Percentiles rank a stretch among this genome's conserved stretches.
Conservation (phyloP, 2,329 filamentous ascomycete genomes). For the Colletotrichum destructivum region DNA sequence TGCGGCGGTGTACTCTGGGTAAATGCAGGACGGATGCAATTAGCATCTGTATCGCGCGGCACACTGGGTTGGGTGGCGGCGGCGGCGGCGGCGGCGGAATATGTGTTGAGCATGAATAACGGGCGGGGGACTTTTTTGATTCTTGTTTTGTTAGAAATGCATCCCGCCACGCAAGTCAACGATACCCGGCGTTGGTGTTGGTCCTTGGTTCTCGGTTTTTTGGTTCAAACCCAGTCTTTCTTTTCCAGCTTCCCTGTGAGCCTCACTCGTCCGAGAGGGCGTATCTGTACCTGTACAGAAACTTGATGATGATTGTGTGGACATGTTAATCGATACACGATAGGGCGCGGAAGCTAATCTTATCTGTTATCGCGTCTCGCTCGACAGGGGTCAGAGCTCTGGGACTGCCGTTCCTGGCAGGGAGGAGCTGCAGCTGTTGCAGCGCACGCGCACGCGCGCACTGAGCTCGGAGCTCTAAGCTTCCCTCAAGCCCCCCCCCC, state of each 20-base stretch:
- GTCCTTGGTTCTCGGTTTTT: neutral
- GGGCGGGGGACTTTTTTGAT: neutral
- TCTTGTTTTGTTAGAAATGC: slow-evolving; percentile 21
- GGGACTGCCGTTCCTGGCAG: no score
- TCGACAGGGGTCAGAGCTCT: no score
- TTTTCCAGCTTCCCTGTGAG: no score
- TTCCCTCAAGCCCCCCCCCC: neutral
- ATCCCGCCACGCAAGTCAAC: slow-evolving; percentile 16
- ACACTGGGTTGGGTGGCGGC: neutral
- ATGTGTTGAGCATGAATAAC: neutral
- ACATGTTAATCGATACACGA: no score
- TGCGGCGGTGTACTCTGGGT: slow-evolving; percentile 31
- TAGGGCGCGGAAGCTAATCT: no score
- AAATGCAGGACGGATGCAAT: neutral
- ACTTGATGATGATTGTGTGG: no score
- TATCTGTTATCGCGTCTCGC: no score
- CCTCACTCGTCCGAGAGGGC: no score
- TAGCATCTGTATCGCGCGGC: neutral
- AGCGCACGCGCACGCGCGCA: no score
- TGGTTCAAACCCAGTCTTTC: no score
- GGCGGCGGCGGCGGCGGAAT: neutral
- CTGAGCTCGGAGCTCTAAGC: neutral
- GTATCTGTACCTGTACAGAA: no score
- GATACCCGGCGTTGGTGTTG: slow-evolving; percentile 37
- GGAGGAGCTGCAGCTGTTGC: no score